Conservation (phyloP, 2,329 filamentous ascomycete species). For the Curvularia lunata region DNA sequence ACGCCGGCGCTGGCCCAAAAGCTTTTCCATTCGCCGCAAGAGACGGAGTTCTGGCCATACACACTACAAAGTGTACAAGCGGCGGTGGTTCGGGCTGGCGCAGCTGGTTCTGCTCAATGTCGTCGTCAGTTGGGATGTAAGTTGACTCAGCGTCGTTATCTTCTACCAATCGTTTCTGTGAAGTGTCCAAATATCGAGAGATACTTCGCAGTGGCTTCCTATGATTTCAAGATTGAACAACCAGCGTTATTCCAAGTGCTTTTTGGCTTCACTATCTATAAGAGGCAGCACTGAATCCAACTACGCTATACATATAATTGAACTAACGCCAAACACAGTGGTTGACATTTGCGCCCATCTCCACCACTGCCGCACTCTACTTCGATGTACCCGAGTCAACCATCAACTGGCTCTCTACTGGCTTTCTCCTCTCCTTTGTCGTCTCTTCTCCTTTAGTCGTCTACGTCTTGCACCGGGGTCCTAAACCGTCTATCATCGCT, state of each 20-base stretch:
- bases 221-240: neutral
- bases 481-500: conserved; percentile 76
- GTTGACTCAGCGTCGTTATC: conserved; percentile 49
- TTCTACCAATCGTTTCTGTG: neutral
- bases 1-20: neutral
- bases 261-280: neutral
- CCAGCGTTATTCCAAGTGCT: neutral
- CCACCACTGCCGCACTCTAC: conserved; percentile 73
- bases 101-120: conserved; percentile 90
- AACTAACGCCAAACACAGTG: conserved; percentile 62
- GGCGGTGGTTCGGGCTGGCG: conserved; percentile 84
- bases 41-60: conserved; percentile 37
- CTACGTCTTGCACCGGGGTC: conserved; percentile 78
- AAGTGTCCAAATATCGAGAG: neutral
- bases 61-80: conserved; percentile 70
- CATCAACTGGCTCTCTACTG: conserved; percentile 93
- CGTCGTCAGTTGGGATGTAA: conserved; percentile 92
- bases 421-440: conserved; percentile 84
- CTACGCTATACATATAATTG: no score
- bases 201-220: neutral
- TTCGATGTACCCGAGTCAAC: conserved; percentile 75
- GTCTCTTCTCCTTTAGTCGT: conserved; percentile 72
- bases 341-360: conserved; percentile 89
- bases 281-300: neutral
- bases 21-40: conserved; percentile 14